Evolutionary conservation across 1,139 yeast genomes (phyloP), one percentile per base, ranked within the genome.

Genomic region (Trichomonascaceae sp.): DNA sequence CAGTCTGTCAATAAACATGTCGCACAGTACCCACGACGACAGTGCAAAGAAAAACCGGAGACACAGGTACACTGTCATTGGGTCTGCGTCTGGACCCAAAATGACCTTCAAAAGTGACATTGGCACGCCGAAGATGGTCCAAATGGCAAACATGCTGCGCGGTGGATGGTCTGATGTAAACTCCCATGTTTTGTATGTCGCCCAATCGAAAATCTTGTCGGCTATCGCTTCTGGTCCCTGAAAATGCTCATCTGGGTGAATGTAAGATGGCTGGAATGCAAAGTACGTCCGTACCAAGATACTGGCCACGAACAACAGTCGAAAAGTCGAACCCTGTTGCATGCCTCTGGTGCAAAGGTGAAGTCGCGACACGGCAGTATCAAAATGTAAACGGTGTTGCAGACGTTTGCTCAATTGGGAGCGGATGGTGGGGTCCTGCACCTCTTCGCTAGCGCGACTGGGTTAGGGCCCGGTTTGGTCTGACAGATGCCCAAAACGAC

Each of bases 161-260:
- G 89, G 76, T 0, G 93, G 87, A 5, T 52, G 38, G 0, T 50
- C 59, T 1, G 60, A 47, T 1, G 64, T 51, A 53, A 82, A 89
- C 52, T 92, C 99, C 99, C 98, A 92, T 0, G 97, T 85, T 2
- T 69, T 51, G 17, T 70, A 65, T 2, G 74, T 69, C 27, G 66
- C 58, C 57, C 64, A 70, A 4, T 69, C 69, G 34, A 69, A 62
- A 22, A 74, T 53, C 26, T 48, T 54, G 44, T 60, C 56, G 4
- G 77, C 65, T 14, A 89, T 51, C 0, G 81, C 76, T 51, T 85
- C 93, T 23, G 92, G 68, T 16, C 78, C 73, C 54, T 92, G 99
- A 53, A 84, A 82, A 54, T 87, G 95, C 58, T 92, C 99, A 62
- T 92, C 99, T 0, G 98, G 98, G 47, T 92, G 99, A 32, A 92